Evolutionary conservation across 2,329 filamentous ascomycete genomes (phyloP), one percentile per base, ranked within the genome.

Genomic region (Monilinia polystroma): DNA sequence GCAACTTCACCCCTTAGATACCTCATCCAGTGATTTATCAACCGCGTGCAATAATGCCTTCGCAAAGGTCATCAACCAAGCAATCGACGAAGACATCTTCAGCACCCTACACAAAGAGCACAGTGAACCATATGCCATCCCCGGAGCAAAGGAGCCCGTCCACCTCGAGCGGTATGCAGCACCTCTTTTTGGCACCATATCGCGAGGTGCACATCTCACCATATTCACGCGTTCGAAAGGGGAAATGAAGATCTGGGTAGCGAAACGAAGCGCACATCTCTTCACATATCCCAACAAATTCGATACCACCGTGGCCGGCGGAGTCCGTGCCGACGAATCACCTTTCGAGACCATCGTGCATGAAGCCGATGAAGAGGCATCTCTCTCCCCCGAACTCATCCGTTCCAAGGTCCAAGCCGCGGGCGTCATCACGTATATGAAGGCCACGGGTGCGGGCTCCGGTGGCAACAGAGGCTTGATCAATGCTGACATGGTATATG

Each of bases 281-380:
- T 84, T 88, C 75, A 92, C 90, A 0, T 93, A 91, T 72, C 87
- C 87, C 0, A 84, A 85, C 2, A 87, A 91, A 82, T 81, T 93
- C 66, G 91, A 94, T 75, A 93, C 91, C 73, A 90, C 90, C 5
- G 91, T 93, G 16, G 91, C 90, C 0, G 91, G 91, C 2, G 91
- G 91, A 0, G 86, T 93, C 72, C 85, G 87, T 65, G 85, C 89
- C 0, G 84, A 84, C 0, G 85, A 92, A 75, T 80, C 78, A 2
- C 87, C 89, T 0, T 85, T 87, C 35, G 86, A 87, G 66, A 89
- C 87, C 72, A 81, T 93, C 67, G 80, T 92, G 23, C 84, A 89
- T 53, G 91, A 94, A 76, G 85, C 87, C 1, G 83, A 80, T 41
- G 91, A 94, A 77, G 91, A 94, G 75, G 91, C 91, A 0, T 89